Evolutionary conservation across 768 basidiomycete genomes (phyloP).

Genomic region (Melanogaster broomeanus): DNA sequence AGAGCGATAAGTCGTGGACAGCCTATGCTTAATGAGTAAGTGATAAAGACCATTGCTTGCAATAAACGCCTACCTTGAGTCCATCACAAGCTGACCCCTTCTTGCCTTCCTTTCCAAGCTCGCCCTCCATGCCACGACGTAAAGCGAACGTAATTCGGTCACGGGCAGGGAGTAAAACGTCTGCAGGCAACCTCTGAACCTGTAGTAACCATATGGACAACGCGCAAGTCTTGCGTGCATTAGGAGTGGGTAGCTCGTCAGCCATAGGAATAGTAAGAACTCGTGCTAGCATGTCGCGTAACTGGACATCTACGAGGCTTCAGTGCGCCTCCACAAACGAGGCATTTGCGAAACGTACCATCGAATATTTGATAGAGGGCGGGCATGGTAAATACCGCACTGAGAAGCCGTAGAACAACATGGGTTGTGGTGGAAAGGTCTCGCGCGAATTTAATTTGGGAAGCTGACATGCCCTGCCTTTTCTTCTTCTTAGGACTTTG

Average conservation of each 20-base stretch:
- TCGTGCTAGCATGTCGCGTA: constrained; percentile 58
- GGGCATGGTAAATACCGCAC: constrained; percentile 59
- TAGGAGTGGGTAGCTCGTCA: constrained; percentile 71
- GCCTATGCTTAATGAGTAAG: constrained; percentile 49
- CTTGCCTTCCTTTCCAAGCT: constrained; percentile 87
- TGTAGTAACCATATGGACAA: constrained; percentile 76
- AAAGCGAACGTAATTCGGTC: constrained; percentile 72
- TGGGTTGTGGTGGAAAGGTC: constrained; percentile 78
- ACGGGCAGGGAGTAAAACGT: constrained; percentile 60
- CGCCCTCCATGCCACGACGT: constrained; percentile 76
- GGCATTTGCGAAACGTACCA: constrained; percentile 42
- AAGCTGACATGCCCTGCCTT: constrained; percentile 71
- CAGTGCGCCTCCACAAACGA: constrained; percentile 5
- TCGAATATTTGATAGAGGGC: constrained; percentile 61
- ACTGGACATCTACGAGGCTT: constrained; percentile 50
- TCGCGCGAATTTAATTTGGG: constrained; percentile 76
- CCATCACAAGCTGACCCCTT: constrained; percentile 81
- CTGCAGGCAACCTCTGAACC: constrained; percentile 63
- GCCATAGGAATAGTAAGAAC: constrained; percentile 75
- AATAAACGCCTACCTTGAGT: constrained; percentile 54
- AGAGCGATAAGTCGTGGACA: constrained; percentile 64
- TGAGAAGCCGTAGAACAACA: constrained; percentile 66
- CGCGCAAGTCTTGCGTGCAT: constrained; percentile 84
- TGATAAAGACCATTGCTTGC: constrained; percentile 3
- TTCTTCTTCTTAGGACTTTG: constrained; percentile 58